These are phyloP conservation scores for Trametes coccinea DNA, from an alignment of 768 basidiomycete genomes.

Conservation along the genomic window DNA sequence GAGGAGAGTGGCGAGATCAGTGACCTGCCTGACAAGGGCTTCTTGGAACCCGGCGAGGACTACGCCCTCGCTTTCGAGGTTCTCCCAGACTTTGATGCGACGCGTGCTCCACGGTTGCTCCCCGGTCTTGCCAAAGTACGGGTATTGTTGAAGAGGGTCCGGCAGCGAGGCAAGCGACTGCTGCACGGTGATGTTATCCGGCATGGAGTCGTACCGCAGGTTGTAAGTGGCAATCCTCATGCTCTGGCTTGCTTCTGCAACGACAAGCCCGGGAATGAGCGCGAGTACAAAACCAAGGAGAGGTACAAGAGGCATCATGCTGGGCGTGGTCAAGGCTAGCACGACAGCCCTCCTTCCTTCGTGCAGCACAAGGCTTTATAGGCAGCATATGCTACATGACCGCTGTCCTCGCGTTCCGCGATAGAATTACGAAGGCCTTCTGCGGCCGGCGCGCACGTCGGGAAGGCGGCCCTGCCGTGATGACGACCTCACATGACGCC, in stretches of 20 bases:
- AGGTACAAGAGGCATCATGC: constrained; percentile 1
- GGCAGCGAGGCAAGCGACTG: constrained; percentile 44
- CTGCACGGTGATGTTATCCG: constrained; percentile 51
- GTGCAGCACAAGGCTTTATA: not conserved
- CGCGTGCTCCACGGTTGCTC: constrained; percentile 59
- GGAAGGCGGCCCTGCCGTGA: constrained; percentile 14
- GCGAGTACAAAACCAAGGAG: not conserved
- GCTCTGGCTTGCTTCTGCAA: constrained; percentile 2
- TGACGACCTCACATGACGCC: constrained; percentile 17
- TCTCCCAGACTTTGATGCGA: constrained; percentile 48
- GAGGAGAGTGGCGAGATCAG: constrained; percentile 54
- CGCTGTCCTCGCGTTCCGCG: not conserved
- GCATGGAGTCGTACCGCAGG: constrained; percentile 53
- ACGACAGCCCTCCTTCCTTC: not conserved
- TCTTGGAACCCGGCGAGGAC: constrained; percentile 54
- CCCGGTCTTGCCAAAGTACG: constrained; percentile 33
- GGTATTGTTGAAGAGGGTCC: constrained; percentile 41
- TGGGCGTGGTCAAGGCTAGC: not conserved
- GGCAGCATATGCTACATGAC: not conserved
- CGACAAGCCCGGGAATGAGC: not conserved
- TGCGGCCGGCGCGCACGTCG: not conserved
- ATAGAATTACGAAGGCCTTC: not conserved
- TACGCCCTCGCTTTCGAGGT: constrained; percentile 42
- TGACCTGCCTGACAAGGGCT: constrained; percentile 55
- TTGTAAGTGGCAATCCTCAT: constrained; percentile 50